Evolutionary conservation across 257 asterid species (phyloP).

Genomic region (Lycium barbarum): DNA sequence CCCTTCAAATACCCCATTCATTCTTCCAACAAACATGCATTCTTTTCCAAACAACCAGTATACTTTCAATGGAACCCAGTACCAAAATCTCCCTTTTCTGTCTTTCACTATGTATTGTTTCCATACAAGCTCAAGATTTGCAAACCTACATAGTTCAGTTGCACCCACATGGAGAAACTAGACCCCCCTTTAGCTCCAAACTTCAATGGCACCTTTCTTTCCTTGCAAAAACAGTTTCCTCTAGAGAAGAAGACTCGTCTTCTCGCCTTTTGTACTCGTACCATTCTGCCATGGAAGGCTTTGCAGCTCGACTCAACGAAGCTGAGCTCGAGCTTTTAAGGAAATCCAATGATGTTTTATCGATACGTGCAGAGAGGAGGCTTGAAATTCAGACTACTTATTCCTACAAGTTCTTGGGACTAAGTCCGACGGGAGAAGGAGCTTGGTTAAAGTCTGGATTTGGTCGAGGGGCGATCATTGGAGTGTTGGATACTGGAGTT

Average conservation of each 20-base stretch:
- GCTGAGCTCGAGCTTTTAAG: slow-evolving; percentile 52
- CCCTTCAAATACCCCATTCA: slow-evolving; percentile 62
- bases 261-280: slow-evolving; percentile 83
- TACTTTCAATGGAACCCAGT: slow-evolving; percentile 48
- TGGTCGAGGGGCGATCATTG: slow-evolving; percentile 80
- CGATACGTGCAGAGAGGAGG: slow-evolving; percentile 70
- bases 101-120: slow-evolving; percentile 40
- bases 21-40: slow-evolving; percentile 44
- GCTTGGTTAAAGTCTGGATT: slow-evolving; percentile 65
- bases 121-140: slow-evolving; percentile 48
- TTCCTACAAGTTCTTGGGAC: slow-evolving; percentile 82
- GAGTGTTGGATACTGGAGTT: slow-evolving; percentile 83
- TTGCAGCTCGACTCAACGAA: slow-evolving; percentile 71
- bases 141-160: slow-evolving; percentile 88
- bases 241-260: slow-evolving; percentile 44
- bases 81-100: slow-evolving; percentile 38
- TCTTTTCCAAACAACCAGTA: background rate
- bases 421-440: slow-evolving; percentile 53
- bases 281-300: slow-evolving; percentile 78
- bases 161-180: slow-evolving; percentile 60
- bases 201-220: slow-evolving; percentile 86
- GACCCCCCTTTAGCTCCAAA: slow-evolving; percentile 53
- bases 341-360: slow-evolving; percentile 54
- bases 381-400: slow-evolving; percentile 76
- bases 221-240: slow-evolving; percentile 53